Evolutionary conservation across 2,329 filamentous ascomycete genomes (phyloP).

Genomic region (Fusarium albosuccineum): DNA sequence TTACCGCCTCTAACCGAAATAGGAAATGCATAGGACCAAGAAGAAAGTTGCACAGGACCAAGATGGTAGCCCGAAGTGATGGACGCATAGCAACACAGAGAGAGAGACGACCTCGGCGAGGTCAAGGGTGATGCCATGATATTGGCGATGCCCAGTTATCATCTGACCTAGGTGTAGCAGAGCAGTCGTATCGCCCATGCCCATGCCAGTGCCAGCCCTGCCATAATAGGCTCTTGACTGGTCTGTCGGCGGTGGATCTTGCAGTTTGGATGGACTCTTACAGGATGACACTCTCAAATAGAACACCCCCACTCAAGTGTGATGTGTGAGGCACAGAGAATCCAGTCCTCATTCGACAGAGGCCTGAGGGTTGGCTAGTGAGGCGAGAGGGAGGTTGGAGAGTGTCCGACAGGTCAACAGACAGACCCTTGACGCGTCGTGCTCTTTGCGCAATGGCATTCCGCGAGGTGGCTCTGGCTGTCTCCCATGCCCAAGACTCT

Average conservation of each 20-base stretch:
- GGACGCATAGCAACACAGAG: slow-evolving; percentile 10
- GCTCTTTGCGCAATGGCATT: slow-evolving; percentile 14
- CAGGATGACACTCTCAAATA: slow-evolving; percentile 1
- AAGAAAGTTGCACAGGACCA: too few relatives aligned
- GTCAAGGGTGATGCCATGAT: slow-evolving; percentile 10
- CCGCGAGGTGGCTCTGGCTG: slow-evolving; percentile 8
- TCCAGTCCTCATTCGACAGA: slow-evolving; percentile 3
- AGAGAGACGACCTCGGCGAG: slow-evolving; percentile 5
- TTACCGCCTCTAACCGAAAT: too few relatives aligned
- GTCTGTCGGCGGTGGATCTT: slow-evolving; percentile 11
- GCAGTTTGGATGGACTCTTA: slow-evolving; percentile 4
- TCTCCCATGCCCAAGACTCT: background rate
- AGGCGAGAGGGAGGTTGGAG: slow-evolving; percentile 8
- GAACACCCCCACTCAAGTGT: slow-evolving; percentile 18
- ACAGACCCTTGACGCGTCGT: slow-evolving; percentile 17
- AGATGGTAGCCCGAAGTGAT: too few relatives aligned
- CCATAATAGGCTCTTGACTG: background rate
- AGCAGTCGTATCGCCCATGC: background rate
- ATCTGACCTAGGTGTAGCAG: background rate
- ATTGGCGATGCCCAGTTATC: slow-evolving; percentile 4
- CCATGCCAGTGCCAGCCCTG: background rate
- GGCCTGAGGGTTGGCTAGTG: background rate
- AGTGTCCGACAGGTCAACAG: slow-evolving; percentile 12
- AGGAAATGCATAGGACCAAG: too few relatives aligned
- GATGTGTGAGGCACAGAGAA: slow-evolving; percentile 14